Evolutionary conservation across 1,139 yeast species (phyloP), one percentile per base, ranked within the genome.

Genomic region (Saccharomyces hybrid): DNA sequence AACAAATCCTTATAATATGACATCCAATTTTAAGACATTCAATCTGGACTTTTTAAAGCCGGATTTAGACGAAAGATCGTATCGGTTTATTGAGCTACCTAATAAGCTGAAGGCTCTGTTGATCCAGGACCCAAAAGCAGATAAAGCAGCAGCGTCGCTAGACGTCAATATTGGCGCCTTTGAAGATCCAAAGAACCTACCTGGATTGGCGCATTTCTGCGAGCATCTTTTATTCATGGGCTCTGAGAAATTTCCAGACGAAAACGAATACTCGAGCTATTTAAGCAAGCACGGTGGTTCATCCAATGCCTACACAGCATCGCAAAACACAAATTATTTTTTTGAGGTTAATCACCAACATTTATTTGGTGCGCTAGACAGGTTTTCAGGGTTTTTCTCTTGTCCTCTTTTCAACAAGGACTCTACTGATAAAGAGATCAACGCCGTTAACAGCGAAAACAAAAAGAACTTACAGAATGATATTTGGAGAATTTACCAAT

Each of bases 221-320:
- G 99, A 93, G 73, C 99, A 93, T 72, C 76, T 93, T 61, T 75
- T 93, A 58, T 93, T 93, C 70, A 89, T 93, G 97, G 99, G 99
- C n/a, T 91, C 98, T 4, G 77, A 81, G 62, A 91, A 90, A 71
- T 93, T 86, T 65, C 99, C 99, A 0, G 77, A 79, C 57, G 99
- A 93, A 70, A 90, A 89, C 69, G 98, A 89, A 63, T 93, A 93
- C 70, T 78, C 85, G 49, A 81, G 84, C 54, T 93, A 79, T 68
- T 74, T 93, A 57, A 78, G 95, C 5, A 83, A 86, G 58, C 95
- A 82, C 60, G 79, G 82, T 46, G 86, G 86, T 31, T 72, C 74
- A 48, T 79, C 83, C 25, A 88, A 88, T 66, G 99, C 99, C 0
- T 93, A 85, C 70, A 93, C 99, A 0, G 83, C 96, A 1, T 76